Conservation (phyloP, 768 basidiomycete species). For the Naganishia antarctica region DNA sequence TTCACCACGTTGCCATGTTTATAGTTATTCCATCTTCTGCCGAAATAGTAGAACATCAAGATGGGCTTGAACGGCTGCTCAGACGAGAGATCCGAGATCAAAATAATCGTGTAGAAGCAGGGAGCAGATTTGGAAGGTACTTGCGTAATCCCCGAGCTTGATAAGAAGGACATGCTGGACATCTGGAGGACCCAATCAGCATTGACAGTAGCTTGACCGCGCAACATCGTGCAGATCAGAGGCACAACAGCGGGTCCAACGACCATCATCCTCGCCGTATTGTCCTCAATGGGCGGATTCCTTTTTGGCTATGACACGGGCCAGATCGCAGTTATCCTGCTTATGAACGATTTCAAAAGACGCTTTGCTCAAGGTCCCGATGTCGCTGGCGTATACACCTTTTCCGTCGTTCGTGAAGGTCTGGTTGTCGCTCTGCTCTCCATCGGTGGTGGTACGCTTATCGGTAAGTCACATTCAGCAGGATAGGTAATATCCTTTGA, state of each 20-base stretch:
- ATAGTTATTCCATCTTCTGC: too few species aligned
- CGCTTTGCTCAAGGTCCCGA: slow-evolving; percentile 58
- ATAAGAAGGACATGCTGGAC: too few species aligned
- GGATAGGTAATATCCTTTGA: not conserved
- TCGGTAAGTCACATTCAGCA: slow-evolving; percentile 52
- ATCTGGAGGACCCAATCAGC: too few species aligned
- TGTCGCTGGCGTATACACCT: slow-evolving; percentile 54
- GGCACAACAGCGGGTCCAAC: slow-evolving; percentile 57
- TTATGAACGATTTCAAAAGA: slow-evolving; percentile 54
- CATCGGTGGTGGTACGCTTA: slow-evolving; percentile 60
- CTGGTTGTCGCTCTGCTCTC: slow-evolving; percentile 68
- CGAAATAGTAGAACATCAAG: too few species aligned
- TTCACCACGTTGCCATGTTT: too few species aligned
- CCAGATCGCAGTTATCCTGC: slow-evolving; percentile 69
- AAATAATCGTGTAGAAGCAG: too few species aligned
- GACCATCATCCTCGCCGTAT: slow-evolving; percentile 62
- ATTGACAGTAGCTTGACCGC: too few species aligned
- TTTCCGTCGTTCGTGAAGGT: slow-evolving; percentile 56
- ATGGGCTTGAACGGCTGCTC: too few species aligned
- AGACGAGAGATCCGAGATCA: too few species aligned
- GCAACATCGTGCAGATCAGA: slow-evolving; percentile 9
- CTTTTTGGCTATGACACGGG: slow-evolving; percentile 53
- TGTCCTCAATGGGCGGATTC: slow-evolving; percentile 66
- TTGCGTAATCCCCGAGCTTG: too few species aligned
- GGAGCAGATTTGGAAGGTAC: too few species aligned